Base-by-base conservation (phyloP, 75 land plant species). In the Chamaecyparis obtusa region DNA sequence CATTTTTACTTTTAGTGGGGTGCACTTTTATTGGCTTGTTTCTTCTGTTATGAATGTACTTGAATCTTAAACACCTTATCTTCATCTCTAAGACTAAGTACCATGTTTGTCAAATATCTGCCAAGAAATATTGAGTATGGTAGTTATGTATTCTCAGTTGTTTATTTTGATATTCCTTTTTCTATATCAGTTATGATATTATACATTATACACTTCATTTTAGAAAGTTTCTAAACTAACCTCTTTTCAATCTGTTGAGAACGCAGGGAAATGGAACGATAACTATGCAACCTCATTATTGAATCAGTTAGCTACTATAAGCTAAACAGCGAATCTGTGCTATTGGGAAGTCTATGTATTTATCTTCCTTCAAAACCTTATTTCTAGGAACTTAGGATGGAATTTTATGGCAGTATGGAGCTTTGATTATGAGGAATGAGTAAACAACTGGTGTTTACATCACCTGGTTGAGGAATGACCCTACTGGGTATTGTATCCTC, bases 231-330 rank as follows among this genome's bases (percentile, higher is more conserved):
- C 5, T 81, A 46, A 46, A 81, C 83, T 81, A n/a, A 81, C 46
- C 51, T 46, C 48, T 81, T 10, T 78, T 81, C 30, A 27, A 27
- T 46, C 14, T 81, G 51, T n/a, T 46, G 83, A 81, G 41, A 81
- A 46, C 44, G 83, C 83, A 81, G 83, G 49, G 83, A 43, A 81
- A 81, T n/a, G 83, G 83, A 48, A 81, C 0, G 16, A 81, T 81
- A 46, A 81, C 32, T n/a, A 81, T 46, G 24, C 83, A 81, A 46
- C 83, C 83, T 49, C 48, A 81, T 44, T 81, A 46, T 48, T 44
- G 51, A 43, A 81, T 46, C 51, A 43, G 49, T 81, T 13, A n/a
- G 83, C 32, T 24, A 81, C n/a, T 15, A 33, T 81, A 46, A 81
- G 83, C 46, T 24, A 7, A 27, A 81, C 32, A 81, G 48, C 83